These are phyloP conservation scores for Chytriomyces sp. DNA, from an alignment of 192 early-diverging fungal species.

Conservation along the genomic window DNA sequence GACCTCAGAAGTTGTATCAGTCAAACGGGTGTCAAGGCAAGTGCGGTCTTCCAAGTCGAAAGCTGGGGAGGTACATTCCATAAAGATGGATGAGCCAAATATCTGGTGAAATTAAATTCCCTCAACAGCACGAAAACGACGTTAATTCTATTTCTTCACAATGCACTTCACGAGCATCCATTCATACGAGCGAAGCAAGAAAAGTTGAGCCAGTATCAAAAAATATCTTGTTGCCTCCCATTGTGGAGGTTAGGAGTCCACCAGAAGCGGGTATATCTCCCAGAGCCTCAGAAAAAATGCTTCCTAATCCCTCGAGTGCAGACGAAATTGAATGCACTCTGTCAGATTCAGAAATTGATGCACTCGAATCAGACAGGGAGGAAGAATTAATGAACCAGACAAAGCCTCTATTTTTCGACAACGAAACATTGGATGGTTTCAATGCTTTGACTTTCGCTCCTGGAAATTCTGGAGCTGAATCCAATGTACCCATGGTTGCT, in stretches of 20 bases:
- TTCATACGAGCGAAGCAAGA: too few species aligned
- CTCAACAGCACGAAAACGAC: not conserved
- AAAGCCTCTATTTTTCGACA: not conserved
- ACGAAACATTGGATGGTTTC: too few species aligned
- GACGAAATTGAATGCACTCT: not conserved
- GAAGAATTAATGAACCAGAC: not conserved
- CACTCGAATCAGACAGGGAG: not conserved
- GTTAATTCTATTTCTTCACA: not conserved
- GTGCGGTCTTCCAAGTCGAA: conserved; percentile 4
- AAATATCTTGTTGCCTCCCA: conserved; percentile 1
- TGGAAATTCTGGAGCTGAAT: not conserved
- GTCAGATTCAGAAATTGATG: not conserved
- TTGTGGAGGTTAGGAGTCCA: not conserved
- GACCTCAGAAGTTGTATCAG: conserved; percentile 3
- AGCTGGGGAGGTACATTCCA: not conserved
- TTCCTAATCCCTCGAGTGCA: not conserved
- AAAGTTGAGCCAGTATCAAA: too few species aligned
- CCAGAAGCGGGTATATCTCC: not conserved
- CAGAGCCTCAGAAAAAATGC: not conserved
- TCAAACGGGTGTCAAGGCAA: not conserved
- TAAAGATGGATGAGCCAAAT: too few species aligned
- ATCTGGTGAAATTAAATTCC: not conserved
- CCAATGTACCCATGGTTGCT: too few species aligned
- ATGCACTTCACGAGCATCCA: not conserved
- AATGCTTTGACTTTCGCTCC: too few species aligned